Evolutionary conservation across 306 rosid genomes (phyloP).

Genomic region (Lablab purpureus): DNA sequence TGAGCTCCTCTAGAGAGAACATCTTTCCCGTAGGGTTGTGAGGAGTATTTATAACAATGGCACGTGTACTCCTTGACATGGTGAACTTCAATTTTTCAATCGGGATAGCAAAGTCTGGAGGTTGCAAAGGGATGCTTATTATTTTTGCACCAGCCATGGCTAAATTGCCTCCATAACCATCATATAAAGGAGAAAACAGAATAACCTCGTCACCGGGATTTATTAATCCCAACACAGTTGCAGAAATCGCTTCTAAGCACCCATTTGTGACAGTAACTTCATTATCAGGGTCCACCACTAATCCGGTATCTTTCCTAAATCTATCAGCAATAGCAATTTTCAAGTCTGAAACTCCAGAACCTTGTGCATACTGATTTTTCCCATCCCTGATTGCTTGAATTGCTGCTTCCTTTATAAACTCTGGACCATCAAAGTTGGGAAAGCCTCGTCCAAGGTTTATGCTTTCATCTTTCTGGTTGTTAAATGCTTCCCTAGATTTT

Average conservation of each 20-base stretch:
- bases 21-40: slow-evolving; percentile 94
- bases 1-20: slow-evolving; percentile 77
- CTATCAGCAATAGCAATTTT: slow-evolving; percentile 80
- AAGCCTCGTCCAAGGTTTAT: slow-evolving; percentile 91
- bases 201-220: slow-evolving; percentile 96
- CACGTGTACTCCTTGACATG: slow-evolving; percentile 75
- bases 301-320: slow-evolving; percentile 76
- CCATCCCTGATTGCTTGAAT: slow-evolving; percentile 83
- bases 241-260: slow-evolving; percentile 93
- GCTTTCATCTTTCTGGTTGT: slow-evolving; percentile 73
- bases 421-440: slow-evolving; percentile 63
- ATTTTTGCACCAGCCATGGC: slow-evolving; percentile 88
- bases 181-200: slow-evolving; percentile 81
- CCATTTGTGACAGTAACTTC: slow-evolving; percentile 82
- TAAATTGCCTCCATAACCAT: slow-evolving; percentile 71
- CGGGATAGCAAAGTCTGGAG: slow-evolving; percentile 74
- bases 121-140: slow-evolving; percentile 63
- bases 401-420: slow-evolving; percentile 70
- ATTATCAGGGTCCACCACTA: slow-evolving; percentile 74
- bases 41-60: slow-evolving; percentile 75
- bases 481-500: background rate
- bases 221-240: slow-evolving; percentile 79
- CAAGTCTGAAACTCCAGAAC: slow-evolving; percentile 76
- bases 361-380: slow-evolving; percentile 84
- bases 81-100: slow-evolving; percentile 66